phyloP scores from a whole-genome alignment of 2,329 filamentous ascomycete species.

The Aureobasidium sp. region DNA sequence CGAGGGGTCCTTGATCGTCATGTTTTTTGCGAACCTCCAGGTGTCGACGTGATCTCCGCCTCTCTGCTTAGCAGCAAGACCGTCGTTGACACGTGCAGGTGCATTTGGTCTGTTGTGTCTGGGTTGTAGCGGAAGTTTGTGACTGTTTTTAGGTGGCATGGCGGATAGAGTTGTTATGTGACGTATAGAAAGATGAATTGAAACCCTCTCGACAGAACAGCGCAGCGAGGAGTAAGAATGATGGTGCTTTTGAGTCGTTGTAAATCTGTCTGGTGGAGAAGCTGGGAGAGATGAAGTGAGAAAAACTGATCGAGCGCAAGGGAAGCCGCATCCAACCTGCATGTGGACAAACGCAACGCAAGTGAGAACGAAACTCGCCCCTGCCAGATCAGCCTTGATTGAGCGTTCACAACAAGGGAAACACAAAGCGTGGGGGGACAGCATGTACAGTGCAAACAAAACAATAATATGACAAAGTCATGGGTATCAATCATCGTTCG shows the following conservation, averaged over 20 bases:
- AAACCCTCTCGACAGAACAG: not conserved
- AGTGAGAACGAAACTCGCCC: not conserved
- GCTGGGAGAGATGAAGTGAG: not conserved
- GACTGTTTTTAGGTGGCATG: not conserved
- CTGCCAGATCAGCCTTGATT: not conserved
- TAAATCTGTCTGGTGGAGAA: not conserved
- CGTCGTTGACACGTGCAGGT: not conserved
- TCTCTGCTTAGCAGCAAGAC: not conserved
- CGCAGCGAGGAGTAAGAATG: not conserved
- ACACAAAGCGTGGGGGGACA: not conserved
- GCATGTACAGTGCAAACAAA: not conserved
- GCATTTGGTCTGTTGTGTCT: not conserved
- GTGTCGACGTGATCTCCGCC: not conserved
- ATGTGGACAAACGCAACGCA: not conserved
- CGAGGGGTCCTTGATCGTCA: not conserved
- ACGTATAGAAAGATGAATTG: not conserved
- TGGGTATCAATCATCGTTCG: conserved; percentile 10
- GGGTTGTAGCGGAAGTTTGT: not conserved
- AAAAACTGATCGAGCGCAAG: not conserved
- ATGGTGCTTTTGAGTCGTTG: not conserved
- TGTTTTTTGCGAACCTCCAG: not conserved
- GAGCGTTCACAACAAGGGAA: not conserved
- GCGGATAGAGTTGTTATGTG: not conserved
- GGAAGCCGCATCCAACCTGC: not conserved
- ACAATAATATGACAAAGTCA: not conserved